Conservation (phyloP, 1,139 yeast genomes). For the Arxiozyma slooffiae region DNA sequence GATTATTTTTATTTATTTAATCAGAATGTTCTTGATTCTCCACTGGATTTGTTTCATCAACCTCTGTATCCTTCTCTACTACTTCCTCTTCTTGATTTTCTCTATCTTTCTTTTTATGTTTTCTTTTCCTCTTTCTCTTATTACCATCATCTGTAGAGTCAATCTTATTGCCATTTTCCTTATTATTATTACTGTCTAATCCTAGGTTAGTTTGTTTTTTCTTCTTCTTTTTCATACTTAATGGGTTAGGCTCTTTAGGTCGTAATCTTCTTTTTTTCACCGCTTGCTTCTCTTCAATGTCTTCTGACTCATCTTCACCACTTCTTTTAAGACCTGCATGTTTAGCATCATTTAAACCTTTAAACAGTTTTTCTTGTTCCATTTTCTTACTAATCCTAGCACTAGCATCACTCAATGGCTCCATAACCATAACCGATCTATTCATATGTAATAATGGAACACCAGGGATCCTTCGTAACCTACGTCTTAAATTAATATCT, state of each 20-base stretch:
- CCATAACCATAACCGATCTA: conserved; percentile 92
- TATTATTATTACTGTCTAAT: conserved; percentile 61
- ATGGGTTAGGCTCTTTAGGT: conserved; percentile 71
- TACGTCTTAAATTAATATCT: conserved; percentile 55
- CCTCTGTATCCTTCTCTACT: neutral
- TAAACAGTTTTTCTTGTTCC: conserved; percentile 59
- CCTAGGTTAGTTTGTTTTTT: neutral
- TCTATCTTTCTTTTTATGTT: conserved; percentile 11
- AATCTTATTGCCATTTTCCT: neutral
- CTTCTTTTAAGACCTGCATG: conserved; percentile 23
- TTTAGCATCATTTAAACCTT: conserved; percentile 55
- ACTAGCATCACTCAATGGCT: conserved; percentile 74
- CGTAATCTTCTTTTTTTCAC: conserved; percentile 31
- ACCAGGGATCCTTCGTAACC: conserved; percentile 70
- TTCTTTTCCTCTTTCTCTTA: conserved; percentile 19
- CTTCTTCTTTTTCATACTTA: conserved; percentile 61
- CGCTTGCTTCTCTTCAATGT: conserved; percentile 37
- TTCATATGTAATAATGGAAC: conserved; percentile 82
- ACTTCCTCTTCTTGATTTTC: neutral
- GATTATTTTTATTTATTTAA: no score
- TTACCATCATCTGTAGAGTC: neutral
- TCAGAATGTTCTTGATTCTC: neutral
- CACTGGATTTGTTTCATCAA: neutral
- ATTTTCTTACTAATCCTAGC: conserved; percentile 41
- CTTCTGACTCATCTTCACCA: conserved; percentile 14